These are phyloP conservation scores for Chlorella sp. DNA, from an alignment of 139 green algal species.

Conservation along the genomic window DNA sequence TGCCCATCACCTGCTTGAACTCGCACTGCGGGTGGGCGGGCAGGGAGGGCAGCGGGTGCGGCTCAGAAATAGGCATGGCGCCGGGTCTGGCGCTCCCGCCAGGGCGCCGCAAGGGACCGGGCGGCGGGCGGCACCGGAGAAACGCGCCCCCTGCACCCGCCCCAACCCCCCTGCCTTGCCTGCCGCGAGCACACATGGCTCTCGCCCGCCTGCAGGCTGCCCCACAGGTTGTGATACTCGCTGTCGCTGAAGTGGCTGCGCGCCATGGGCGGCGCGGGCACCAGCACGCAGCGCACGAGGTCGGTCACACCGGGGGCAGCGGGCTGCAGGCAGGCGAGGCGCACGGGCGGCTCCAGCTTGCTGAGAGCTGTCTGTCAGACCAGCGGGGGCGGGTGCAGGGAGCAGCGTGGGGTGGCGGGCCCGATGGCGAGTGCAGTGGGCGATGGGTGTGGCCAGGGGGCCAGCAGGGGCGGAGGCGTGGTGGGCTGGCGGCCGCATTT, in stretches of 20 bases:
- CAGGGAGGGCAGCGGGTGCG: no score
- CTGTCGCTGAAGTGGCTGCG: conserved; percentile 1
- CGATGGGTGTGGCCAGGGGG: not conserved
- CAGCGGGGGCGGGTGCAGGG: not conserved
- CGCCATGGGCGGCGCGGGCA: not conserved
- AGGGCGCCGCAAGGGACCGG: no score
- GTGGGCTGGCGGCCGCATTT: not conserved
- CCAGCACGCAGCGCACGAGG: not conserved
- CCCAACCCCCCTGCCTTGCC: not conserved
- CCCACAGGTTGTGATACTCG: conserved; percentile 1
- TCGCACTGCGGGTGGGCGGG: conserved; percentile 2
- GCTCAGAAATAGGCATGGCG: no score
- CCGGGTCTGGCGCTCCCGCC: no score
- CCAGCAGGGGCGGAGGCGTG: not conserved
- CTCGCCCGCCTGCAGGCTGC: conserved; percentile 4
- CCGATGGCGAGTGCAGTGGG: not conserved
- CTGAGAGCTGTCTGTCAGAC: not conserved
- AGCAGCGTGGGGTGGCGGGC: not conserved
- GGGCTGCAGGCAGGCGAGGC: conserved; percentile 1
- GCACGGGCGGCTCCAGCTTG: not conserved
- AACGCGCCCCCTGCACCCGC: no score
- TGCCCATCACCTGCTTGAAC: conserved; percentile 42
- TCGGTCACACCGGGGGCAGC: not conserved
- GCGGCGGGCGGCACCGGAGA: not conserved
- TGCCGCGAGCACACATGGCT: conserved; percentile 34